Evolutionary conservation across 495 filamentous ascomycete genomes (phyloP).

Genomic region (Ascobolus immersus): DNA sequence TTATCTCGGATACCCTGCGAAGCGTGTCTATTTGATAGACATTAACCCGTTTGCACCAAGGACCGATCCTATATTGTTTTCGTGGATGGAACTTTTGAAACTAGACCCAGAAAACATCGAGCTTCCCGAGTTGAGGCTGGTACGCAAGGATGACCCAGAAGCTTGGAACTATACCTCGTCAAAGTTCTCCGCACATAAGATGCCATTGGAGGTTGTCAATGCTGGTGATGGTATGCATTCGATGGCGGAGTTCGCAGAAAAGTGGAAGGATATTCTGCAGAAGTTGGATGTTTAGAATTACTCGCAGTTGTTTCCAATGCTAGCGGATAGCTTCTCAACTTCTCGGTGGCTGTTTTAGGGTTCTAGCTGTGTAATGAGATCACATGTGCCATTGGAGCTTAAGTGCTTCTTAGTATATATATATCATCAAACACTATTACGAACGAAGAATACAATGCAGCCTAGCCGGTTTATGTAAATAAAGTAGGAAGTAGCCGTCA

Average conservation of each 20-base stretch:
- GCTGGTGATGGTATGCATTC: slow-evolving; percentile 51
- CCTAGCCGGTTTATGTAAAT: too few relatives aligned
- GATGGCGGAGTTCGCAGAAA: slow-evolving; percentile 61
- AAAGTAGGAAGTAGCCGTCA: too few relatives aligned
- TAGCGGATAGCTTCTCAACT: too few relatives aligned
- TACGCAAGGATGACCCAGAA: slow-evolving; percentile 27
- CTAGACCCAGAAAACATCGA: slow-evolving; percentile 23
- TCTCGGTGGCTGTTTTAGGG: too few relatives aligned
- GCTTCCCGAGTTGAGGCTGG: slow-evolving; percentile 48
- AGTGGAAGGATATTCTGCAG: slow-evolving; percentile 60
- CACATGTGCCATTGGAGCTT: too few relatives aligned
- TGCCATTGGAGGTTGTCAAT: slow-evolving; percentile 85
- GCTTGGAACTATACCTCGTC: slow-evolving; percentile 52
- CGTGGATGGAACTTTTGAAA: slow-evolving; percentile 63
- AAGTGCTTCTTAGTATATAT: too few relatives aligned
- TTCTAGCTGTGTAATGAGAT: too few relatives aligned
- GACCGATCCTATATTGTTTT: slow-evolving; percentile 74
- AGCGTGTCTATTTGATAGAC: slow-evolving; percentile 65
- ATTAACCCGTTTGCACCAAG: slow-evolving; percentile 84
- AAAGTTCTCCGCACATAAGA: slow-evolving; percentile 83
- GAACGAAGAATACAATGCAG: too few relatives aligned
- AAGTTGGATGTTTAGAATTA: slow-evolving; percentile 20
- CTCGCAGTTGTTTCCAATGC: too few relatives aligned
- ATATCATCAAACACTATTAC: too few relatives aligned
- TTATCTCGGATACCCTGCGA: slow-evolving; percentile 57